phyloP scores from a whole-genome alignment of 1,284 basidiomycete species.

The Malassezia caprae region DNA sequence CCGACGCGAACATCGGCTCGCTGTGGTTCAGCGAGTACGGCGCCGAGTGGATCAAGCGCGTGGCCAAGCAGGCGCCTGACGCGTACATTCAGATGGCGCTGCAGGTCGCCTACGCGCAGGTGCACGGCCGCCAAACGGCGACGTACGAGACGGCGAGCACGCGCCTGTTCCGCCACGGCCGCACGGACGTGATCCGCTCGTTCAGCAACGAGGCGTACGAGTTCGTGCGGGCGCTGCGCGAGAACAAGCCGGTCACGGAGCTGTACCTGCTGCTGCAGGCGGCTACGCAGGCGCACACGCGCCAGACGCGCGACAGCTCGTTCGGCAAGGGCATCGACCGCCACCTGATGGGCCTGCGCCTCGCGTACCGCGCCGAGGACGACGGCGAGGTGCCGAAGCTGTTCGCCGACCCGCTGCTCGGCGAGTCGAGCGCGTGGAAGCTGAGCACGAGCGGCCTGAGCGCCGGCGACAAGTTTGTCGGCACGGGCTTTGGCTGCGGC shows the following conservation, averaged over 20 bases:
- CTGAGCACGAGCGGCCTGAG: constrained; percentile 83
- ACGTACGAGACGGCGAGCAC: constrained; percentile 94
- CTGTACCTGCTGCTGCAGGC: constrained; percentile 57
- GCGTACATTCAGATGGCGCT: constrained; percentile 86
- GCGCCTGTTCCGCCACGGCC: constrained; percentile 75
- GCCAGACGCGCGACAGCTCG: constrained; percentile 67
- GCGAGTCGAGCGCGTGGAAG: constrained; percentile 72
- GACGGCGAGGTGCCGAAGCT: constrained; percentile 33
- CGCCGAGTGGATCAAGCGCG: constrained; percentile 75
- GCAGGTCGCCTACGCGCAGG: constrained; percentile 81
- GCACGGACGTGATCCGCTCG: constrained; percentile 83
- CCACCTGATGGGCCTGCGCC: constrained; percentile 74
- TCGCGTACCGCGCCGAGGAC: constrained; percentile 45
- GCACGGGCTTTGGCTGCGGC: constrained; percentile 62
- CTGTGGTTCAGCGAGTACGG: constrained; percentile 80
- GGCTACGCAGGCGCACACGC: constrained; percentile 66
- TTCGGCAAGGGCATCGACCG: constrained; percentile 81
- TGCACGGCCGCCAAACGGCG: constrained; percentile 67
- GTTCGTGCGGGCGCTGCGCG: constrained; percentile 69
- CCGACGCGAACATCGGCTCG: constrained; percentile 72
- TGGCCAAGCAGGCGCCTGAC: constrained; percentile 74
- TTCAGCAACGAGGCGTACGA: constrained; percentile 65
- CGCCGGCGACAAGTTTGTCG: constrained; percentile 74
- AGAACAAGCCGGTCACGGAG: constrained; percentile 53
- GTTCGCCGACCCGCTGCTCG: constrained; percentile 61